These are phyloP conservation scores for Lepidium aucheri DNA, from an alignment of 345 rosid species.

Conservation along the genomic window DNA sequence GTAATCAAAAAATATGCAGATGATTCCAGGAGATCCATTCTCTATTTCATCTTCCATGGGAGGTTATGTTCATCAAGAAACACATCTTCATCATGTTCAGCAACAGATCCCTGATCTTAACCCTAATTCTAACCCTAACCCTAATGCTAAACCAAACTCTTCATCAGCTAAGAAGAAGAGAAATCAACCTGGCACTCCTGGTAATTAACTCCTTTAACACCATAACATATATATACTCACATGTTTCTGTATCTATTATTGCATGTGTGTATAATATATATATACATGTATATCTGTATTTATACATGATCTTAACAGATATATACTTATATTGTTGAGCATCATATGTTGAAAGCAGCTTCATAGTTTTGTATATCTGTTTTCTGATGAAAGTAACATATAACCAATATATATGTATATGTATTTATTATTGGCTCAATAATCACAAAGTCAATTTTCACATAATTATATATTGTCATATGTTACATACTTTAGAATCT, in stretches of 20 bases:
- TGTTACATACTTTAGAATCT: background rate
- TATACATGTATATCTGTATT: background rate
- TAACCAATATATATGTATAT: background rate
- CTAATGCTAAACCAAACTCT: conserved; percentile 23
- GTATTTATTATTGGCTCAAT: background rate
- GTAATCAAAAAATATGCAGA: conserved; percentile 29
- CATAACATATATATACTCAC: background rate
- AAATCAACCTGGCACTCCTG: conserved; percentile 95
- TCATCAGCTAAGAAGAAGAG: conserved; percentile 62
- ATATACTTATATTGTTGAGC: background rate
- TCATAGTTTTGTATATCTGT: background rate
- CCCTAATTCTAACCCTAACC: conserved; percentile 51
- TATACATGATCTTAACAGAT: background rate
- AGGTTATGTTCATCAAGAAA: conserved; percentile 46
- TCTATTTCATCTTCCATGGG: conserved; percentile 43
- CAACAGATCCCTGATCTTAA: conserved; percentile 25
- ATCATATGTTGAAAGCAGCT: background rate
- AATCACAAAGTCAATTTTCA: background rate
- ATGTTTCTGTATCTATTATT: background rate
- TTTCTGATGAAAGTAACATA: background rate
- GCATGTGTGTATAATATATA: background rate
- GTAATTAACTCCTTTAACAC: conserved; percentile 27
- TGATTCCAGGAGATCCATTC: conserved; percentile 67
- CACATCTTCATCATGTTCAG: conserved; percentile 22
- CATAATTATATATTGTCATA: background rate